Percentiles rank a stretch among this genome's conserved stretches.
phyloP scores from a whole-genome alignment of 2,329 filamentous ascomycete genomes.

The Trichoderma guizhouense region DNA sequence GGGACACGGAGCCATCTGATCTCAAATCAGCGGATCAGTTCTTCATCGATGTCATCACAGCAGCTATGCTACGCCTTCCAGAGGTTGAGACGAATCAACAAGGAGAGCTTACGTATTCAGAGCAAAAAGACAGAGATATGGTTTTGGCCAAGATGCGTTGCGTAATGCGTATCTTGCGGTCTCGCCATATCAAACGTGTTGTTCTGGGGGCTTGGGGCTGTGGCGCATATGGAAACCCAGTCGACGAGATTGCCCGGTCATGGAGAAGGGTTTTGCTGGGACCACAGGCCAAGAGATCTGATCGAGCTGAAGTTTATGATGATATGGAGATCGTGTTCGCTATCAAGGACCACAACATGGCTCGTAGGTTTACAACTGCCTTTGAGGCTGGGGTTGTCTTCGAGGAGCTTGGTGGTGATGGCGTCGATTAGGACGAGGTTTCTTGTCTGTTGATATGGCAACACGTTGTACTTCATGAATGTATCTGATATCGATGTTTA shows the following conservation, averaged over 20 bases:
- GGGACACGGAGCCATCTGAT: conserved; percentile 23
- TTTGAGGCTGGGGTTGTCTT: conserved; percentile 7
- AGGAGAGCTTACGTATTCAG: conserved; percentile 37
- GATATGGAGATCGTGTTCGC: conserved; percentile 16
- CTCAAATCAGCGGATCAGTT: conserved; percentile 45
- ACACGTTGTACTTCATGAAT: too few relatives aligned
- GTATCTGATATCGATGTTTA: background rate
- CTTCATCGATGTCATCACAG: conserved; percentile 56
- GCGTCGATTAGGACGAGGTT: background rate
- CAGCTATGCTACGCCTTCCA: conserved; percentile 57
- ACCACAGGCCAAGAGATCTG: background rate
- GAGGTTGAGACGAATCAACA: conserved; percentile 40
- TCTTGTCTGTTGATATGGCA: background rate
- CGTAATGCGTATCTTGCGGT: conserved; percentile 51
- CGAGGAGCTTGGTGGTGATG: background rate
- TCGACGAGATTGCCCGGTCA: conserved; percentile 53
- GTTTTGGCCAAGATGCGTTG: conserved; percentile 54
- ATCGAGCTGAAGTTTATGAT: background rate
- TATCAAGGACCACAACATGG: conserved; percentile 13
- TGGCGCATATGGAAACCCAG: conserved; percentile 61
- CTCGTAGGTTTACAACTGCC: conserved; percentile 3
- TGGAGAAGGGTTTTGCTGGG: conserved; percentile 40
- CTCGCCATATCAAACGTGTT: conserved; percentile 45
- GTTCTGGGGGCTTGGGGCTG: conserved; percentile 65
- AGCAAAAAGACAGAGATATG: conserved; percentile 48